These are phyloP conservation scores for Rhizopus arrhizus DNA, from an alignment of 371 early-diverging fungal species.

Conservation along the genomic window DNA sequence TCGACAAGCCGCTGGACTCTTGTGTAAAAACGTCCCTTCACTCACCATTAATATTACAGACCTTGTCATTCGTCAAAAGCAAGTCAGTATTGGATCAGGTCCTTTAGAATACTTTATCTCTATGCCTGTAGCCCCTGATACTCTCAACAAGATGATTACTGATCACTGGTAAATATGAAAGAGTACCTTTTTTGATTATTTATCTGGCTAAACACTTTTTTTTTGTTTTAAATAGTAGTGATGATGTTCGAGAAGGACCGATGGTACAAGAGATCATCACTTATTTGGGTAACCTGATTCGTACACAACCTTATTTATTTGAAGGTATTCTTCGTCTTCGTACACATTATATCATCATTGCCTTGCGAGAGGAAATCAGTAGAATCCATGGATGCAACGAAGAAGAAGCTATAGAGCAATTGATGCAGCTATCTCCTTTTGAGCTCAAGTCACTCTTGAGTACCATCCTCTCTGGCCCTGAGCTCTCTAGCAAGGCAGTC, in stretches of 20 bases:
- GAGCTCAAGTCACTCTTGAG: slow-evolving; percentile 74
- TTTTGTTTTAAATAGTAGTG: slow-evolving; percentile 38
- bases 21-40: slow-evolving; percentile 73
- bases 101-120: slow-evolving; percentile 66
- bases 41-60: slow-evolving; percentile 84
- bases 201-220: too few relatives aligned
- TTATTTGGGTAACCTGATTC: slow-evolving; percentile 74
- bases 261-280: slow-evolving; percentile 83
- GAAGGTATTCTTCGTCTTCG: slow-evolving; percentile 82
- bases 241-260: slow-evolving; percentile 82
- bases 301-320: slow-evolving; percentile 70
- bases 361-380: slow-evolving; percentile 83
- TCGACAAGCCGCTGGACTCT: slow-evolving; percentile 80
- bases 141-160: slow-evolving; percentile 66
- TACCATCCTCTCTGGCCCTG: slow-evolving; percentile 73
- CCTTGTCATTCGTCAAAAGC: slow-evolving; percentile 78
- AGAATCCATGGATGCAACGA: slow-evolving; percentile 71
- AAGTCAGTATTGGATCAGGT: slow-evolving; percentile 80
- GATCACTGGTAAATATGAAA: slow-evolving; percentile 46
- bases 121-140: slow-evolving; percentile 71
- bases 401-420: slow-evolving; percentile 74
- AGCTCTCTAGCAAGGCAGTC: slow-evolving; percentile 21
- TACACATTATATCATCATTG: slow-evolving; percentile 80
- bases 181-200: too few relatives aligned
- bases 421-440: slow-evolving; percentile 80